Evolutionary conservation across 768 basidiomycete species (phyloP).

Genomic region (Fomitopsis serialis): DNA sequence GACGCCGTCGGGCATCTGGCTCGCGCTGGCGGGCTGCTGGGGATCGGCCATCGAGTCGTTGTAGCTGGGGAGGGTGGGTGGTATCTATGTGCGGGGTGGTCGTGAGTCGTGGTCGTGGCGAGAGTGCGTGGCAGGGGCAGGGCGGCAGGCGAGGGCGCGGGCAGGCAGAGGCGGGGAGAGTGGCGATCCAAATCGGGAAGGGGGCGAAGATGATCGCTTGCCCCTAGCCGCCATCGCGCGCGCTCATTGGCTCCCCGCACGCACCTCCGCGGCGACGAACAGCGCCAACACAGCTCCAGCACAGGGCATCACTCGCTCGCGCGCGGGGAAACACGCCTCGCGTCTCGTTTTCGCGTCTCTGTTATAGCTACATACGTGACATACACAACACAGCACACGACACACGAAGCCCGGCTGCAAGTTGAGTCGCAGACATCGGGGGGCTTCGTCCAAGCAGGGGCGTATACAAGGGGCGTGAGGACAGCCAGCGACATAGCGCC

Average conservation of each 20-base stretch:
- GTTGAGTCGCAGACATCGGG: constrained; percentile 25
- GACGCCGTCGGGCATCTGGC: constrained; percentile 50
- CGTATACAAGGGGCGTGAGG: not conserved
- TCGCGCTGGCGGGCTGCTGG: constrained; percentile 39
- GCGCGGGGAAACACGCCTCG: not conserved
- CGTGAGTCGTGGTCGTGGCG: not conserved
- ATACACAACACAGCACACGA: constrained; percentile 9
- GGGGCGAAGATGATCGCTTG: not conserved
- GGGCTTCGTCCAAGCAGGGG: constrained; percentile 4
- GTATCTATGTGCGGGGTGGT: not conserved
- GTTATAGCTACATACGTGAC: not conserved
- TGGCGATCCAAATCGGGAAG: not conserved
- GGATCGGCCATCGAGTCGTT: constrained; percentile 4
- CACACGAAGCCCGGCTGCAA: constrained; percentile 23
- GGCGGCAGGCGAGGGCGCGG: not conserved
- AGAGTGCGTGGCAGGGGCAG: not conserved
- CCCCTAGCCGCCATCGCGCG: not conserved
- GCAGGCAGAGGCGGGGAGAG: not conserved
- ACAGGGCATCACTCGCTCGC: not conserved
- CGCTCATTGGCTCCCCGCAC: not conserved
- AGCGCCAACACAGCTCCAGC: not conserved
- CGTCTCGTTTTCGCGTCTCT: not conserved
- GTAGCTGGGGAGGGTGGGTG: too few species aligned
- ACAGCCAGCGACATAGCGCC: not conserved
- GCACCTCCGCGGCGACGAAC: too few species aligned